Evolutionary conservation across 306 rosid genomes (phyloP), one percentile per base, ranked within the genome.

Genomic region (Dryas alaskensis): DNA sequence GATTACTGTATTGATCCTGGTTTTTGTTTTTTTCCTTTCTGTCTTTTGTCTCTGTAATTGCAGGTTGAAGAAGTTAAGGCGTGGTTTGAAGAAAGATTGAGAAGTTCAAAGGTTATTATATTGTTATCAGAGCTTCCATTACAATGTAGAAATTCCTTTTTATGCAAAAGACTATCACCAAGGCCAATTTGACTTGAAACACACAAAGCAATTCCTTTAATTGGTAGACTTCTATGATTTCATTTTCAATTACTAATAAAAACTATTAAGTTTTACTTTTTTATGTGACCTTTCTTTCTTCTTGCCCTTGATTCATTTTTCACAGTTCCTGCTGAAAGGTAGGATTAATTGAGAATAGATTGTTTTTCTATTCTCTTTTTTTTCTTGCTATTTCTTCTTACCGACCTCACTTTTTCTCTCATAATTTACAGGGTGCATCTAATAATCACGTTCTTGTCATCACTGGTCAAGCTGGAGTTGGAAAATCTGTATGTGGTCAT

Each of bases 401-500:
- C 74, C 37, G 16, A 49, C 47, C 73, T 71, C 58, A 19, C 68
- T 25, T 37, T 73, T n/a, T 13, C 66, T 73, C 82, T 60, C 74
- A 45, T 60, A 57, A 47, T 67, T 66, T 66, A 64, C 94, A 93
- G 97, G 92, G 51, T 63, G 62, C 68, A 59, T 58, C 60, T 67
- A 40, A 76, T 50, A 84, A 67, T 81, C 86, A 86, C 4, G 94
- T 87, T 63, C 87, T 93, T 75, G 81, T 93, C 51, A 67, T 93
- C 84, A 91, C 81, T 63, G 98, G 98, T 64, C 97, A 84, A 77
- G 89, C 98, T 70, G 98, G 98, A 84, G 84, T 88, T 50, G 97
- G 96, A 75, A 94, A 91, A 89, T 94, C 98, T 61, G 98, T 88
- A 91, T 55, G 94, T 68, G 58, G 46, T 70, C 72, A 25, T 60